Base-by-base conservation (phyloP, 2,329 filamentous ascomycete genomes). In the Sclerotiophoma versabilis region DNA sequence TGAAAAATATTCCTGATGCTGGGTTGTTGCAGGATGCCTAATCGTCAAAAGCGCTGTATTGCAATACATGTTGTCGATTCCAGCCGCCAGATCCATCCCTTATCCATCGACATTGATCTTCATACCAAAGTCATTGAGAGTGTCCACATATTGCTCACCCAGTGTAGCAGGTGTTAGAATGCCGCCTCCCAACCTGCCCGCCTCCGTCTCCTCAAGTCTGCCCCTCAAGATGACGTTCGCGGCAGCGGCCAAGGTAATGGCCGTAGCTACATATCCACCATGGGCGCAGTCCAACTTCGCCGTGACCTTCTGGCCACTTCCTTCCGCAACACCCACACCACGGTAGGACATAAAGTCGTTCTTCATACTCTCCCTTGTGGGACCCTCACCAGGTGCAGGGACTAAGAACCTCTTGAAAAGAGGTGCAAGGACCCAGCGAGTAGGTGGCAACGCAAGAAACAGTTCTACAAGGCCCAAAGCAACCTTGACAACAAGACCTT, bases 111-210 rank as follows among this genome's bases (percentile, higher is more conserved):
- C 57, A 39, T 59, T 56, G 22, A 89, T 79, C 68, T 83, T 83
- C 66, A 92, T 83, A 2, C 88, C 89, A 32, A 78, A 81, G 27
- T 80, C 78, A 29, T 83, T 77, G 33, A 91, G 65, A 12, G 87
- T 80, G 65, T 91, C 84, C 54, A 92, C 77, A 66, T 85, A 89
- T 9, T 80, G 76, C 62, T 88, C 85, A 1, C 90, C 90, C 2
- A 93, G 76, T 48, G 84, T 89, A 0, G 89, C 87, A 0, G 90
- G 86, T 1, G 90, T 93, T 58, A 90, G 84, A 20, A 91, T 77
- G 2, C 89, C 90, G 15, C 89, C 89, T 1, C 79, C 80, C 11
- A 91, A 75, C 29, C 80, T 73, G 41, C 81, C 77, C 9, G 80
- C 81, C 30, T 76, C 67, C 2, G 84, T 75, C 12, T 86, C 70